Conservation (phyloP, 257 asterid species). For the Linaria vulgaris region DNA sequence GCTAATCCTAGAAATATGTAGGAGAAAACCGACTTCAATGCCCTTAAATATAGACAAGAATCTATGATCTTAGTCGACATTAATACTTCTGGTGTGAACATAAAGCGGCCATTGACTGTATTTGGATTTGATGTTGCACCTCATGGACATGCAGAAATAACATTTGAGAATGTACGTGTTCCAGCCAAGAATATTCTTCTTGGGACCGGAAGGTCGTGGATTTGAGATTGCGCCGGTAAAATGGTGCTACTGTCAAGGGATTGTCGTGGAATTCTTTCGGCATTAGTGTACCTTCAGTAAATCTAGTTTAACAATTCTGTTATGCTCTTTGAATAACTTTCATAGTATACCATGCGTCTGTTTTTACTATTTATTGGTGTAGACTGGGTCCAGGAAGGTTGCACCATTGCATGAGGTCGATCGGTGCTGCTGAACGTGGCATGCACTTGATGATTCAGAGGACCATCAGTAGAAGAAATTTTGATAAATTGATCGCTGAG, state of each 20-base stretch:
- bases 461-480: slow-evolving; percentile 70
- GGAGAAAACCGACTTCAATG: slow-evolving; percentile 91
- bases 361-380: slow-evolving; percentile 51
- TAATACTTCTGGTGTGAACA: slow-evolving; percentile 64
- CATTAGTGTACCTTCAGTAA: background rate
- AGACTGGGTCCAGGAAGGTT: slow-evolving; percentile 95
- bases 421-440: slow-evolving; percentile 97
- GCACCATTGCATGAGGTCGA: slow-evolving; percentile 97
- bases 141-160: slow-evolving; percentile 94
- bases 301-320: no score
- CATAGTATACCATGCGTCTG: background rate
- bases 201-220: slow-evolving; percentile 98
- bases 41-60: slow-evolving; percentile 79
- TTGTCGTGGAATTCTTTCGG: background rate
- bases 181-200: slow-evolving; percentile 70
- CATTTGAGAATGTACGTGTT: slow-evolving; percentile 67
- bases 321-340: no score
- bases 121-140: slow-evolving; percentile 98
- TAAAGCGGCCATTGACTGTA: slow-evolving; percentile 79
- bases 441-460: slow-evolving; percentile 86
- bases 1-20: slow-evolving; percentile 38
- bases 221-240: slow-evolving; percentile 96
- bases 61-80: slow-evolving; percentile 93
- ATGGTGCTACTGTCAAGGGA: background rate
- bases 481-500: slow-evolving; percentile 75